A percentile compares a stretch with the other conserved stretches of the same genome.
phyloP scores from a whole-genome alignment of 768 basidiomycete species.

The Lactarius trivialis region DNA sequence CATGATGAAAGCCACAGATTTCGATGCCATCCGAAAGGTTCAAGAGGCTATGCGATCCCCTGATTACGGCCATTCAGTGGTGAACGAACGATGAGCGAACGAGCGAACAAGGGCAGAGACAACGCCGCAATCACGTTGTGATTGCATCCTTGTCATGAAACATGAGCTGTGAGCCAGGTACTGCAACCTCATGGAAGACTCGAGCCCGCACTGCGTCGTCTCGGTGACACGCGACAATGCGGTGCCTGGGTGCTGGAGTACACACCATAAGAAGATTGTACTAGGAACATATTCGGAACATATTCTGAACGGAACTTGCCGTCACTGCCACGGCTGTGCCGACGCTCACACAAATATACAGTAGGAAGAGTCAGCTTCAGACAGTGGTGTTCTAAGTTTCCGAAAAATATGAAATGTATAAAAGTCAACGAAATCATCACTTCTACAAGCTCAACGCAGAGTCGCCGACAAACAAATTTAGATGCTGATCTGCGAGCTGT shows the following conservation, averaged over 20 bases:
- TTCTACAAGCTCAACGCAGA: slow-evolving; percentile 16
- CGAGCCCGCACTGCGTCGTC: slow-evolving; percentile 2
- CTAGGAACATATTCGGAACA: slow-evolving; percentile 10
- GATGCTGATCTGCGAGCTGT: slow-evolving; percentile 57
- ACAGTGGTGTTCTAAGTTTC: slow-evolving; percentile 7
- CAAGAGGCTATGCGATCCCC: not conserved
- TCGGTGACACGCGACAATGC: not conserved
- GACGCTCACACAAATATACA: not conserved
- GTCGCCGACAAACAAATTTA: slow-evolving; percentile 17
- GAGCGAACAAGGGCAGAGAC: no score
- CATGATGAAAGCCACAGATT: slow-evolving; percentile 8
- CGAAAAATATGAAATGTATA: slow-evolving; percentile 17
- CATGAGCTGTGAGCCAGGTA: not conserved
- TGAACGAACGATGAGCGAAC: not conserved
- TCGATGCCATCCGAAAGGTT: not conserved
- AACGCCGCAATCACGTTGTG: not conserved
- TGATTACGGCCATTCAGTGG: not conserved
- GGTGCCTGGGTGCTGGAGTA: slow-evolving; percentile 3
- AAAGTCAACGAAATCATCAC: slow-evolving; percentile 14
- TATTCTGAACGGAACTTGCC: not conserved
- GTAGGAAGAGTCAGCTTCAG: not conserved
- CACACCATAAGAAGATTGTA: not conserved
- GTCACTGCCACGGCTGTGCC: not conserved
- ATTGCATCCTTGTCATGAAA: not conserved
- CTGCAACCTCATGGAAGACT: not conserved